Conservation (phyloP, 805 yeast species). For the Schizosaccharomyces osmophilus region DNA sequence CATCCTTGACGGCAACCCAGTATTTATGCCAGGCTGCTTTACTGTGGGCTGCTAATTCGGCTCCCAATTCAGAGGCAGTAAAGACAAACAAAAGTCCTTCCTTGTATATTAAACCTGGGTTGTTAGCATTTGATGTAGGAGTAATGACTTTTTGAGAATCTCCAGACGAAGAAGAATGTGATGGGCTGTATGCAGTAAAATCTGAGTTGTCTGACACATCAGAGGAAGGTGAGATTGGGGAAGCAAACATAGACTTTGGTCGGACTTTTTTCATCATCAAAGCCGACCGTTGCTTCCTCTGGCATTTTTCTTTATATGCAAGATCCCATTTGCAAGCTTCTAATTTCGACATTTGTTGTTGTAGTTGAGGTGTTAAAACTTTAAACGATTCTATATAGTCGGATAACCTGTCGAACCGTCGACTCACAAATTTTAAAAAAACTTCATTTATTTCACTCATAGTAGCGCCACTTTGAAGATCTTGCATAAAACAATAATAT, state of each 20-base stretch:
- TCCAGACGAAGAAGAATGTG: no score
- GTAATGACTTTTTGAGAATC: not conserved
- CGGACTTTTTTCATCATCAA: no score
- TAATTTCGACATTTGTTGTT: not conserved
- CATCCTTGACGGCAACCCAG: constrained; percentile 56
- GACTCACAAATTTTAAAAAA: constrained; percentile 14
- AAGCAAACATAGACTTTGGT: no score
- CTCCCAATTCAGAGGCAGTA: constrained; percentile 16
- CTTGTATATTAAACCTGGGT: constrained; percentile 7
- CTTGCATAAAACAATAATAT: constrained; percentile 18
- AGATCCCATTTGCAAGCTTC: not conserved
- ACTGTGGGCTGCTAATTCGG: not conserved
- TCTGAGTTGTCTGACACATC: no score
- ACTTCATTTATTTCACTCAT: constrained; percentile 18
- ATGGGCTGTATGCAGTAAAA: no score
- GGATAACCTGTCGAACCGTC: not conserved
- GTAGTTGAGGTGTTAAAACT: not conserved
- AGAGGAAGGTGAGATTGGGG: no score
- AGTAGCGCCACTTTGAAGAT: constrained; percentile 20
- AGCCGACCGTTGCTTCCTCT: no score
- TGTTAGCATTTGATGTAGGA: not conserved
- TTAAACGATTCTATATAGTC: not conserved
- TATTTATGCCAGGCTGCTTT: constrained; percentile 22
- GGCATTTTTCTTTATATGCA: no score
- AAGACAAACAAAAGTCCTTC: constrained; percentile 23